A percentile compares a stretch with the other conserved stretches of the same genome.
Conservation (phyloP, 2,329 filamentous ascomycete species). For the Trichophaea hybrida region DNA sequence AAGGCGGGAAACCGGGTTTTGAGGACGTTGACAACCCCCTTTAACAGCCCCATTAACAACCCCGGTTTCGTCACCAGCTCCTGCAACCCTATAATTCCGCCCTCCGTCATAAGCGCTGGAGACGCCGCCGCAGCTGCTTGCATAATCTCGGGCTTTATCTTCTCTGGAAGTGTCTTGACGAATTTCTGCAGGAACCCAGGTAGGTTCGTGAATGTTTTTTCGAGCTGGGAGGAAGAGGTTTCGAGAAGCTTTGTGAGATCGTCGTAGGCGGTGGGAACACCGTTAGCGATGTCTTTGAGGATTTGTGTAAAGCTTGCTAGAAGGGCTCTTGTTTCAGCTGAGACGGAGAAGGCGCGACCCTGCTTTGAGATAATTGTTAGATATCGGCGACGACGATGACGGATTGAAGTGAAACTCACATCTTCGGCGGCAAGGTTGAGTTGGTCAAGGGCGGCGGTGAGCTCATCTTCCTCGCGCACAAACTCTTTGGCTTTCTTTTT, state of each 20-base stretch:
- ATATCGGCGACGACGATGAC: neutral
- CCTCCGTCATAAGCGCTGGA: constrained; percentile 23
- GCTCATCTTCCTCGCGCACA: constrained; percentile 48
- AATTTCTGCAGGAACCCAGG: constrained; percentile 25
- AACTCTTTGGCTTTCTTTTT: constrained; percentile 29
- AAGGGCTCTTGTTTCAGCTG: constrained; percentile 68
- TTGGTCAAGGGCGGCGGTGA: constrained; percentile 64
- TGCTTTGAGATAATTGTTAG: neutral
- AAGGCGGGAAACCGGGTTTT: constrained; percentile 81
- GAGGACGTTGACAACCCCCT: constrained; percentile 79
- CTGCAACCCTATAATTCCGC: constrained; percentile 47
- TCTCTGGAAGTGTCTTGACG: constrained; percentile 25
- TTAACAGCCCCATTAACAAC: constrained; percentile 69
- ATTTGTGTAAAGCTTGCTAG: constrained; percentile 75
- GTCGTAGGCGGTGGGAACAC: constrained; percentile 81
- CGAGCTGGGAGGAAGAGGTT: constrained; percentile 41
- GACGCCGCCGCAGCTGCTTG: constrained; percentile 18
- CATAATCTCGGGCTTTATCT: constrained; percentile 21
- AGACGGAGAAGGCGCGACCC: constrained; percentile 65
- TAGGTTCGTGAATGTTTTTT: constrained; percentile 24
- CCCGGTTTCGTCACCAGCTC: constrained; percentile 74
- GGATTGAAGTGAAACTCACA: constrained; percentile 19
- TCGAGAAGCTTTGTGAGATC: constrained; percentile 63
- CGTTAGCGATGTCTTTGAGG: constrained; percentile 82
- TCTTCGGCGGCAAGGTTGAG: constrained; percentile 72